Conservation (phyloP, 306 rosid species). For the Cucumis cinereus region DNA sequence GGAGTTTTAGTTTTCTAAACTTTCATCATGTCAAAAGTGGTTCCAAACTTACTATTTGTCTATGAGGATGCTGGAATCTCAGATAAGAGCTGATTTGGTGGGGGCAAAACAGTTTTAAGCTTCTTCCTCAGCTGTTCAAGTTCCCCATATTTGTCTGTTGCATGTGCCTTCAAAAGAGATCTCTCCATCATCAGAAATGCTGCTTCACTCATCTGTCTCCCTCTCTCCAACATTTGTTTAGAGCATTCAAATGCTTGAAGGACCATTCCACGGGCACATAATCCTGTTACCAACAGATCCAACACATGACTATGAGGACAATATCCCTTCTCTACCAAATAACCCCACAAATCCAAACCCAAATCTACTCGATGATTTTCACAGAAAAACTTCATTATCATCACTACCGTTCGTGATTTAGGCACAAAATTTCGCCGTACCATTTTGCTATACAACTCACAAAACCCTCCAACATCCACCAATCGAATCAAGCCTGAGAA, state of each 20-base stretch:
- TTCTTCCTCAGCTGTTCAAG: conserved; percentile 52
- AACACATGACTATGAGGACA: conserved; percentile 84
- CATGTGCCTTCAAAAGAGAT: conserved; percentile 29
- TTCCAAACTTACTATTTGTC: neutral
- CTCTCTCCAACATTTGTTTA: conserved; percentile 66
- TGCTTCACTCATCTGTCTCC: conserved; percentile 61
- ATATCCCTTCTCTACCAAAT: conserved; percentile 52
- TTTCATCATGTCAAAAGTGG: neutral
- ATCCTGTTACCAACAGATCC: conserved; percentile 65
- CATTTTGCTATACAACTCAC: conserved; percentile 58
- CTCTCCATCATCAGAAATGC: conserved; percentile 56
- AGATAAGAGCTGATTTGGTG: neutral
- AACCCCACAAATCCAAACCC: conserved; percentile 58
- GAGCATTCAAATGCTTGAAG: conserved; percentile 67
- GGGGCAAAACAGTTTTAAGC: conserved; percentile 45
- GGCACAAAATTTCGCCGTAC: conserved; percentile 44
- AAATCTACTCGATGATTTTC: conserved; percentile 46
- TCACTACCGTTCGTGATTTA: conserved; percentile 54
- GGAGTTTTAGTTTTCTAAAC: neutral
- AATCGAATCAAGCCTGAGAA: conserved; percentile 45
- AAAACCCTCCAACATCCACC: conserved; percentile 33
- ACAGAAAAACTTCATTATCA: conserved; percentile 61
- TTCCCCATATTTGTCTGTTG: conserved; percentile 38
- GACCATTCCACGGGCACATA: conserved; percentile 53
- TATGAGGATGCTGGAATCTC: conserved; percentile 1